These are phyloP conservation scores for Geosiphon pyriformis DNA, from an alignment of 192 early-diverging fungal species.

Conservation along the genomic window DNA sequence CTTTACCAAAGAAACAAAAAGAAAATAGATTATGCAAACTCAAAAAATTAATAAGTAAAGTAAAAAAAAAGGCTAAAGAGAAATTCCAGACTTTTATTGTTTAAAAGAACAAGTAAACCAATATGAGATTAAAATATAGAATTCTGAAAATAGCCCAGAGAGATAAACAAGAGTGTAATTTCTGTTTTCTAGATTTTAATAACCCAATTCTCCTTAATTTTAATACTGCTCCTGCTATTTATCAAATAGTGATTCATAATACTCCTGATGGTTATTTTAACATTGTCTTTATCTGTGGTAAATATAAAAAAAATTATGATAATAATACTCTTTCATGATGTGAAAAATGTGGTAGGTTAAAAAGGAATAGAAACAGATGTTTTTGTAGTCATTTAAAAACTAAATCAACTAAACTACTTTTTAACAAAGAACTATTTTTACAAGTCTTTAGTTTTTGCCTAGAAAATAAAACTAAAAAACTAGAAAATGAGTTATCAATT, in stretches of 20 bases:
- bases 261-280: neutral
- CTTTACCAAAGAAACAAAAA: slow-evolving; percentile 1
- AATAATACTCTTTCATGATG: neutral
- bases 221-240: neutral
- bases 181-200: slow-evolving; percentile 19
- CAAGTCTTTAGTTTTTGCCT: neutral
- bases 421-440: neutral
- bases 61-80: slow-evolving; percentile 4
- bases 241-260: neutral
- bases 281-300: neutral
- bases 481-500: neutral
- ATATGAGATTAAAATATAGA: slow-evolving; percentile 20
- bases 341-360: neutral
- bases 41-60: slow-evolving; percentile 9
- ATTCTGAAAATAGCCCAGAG: slow-evolving; percentile 8
- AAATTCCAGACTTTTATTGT: slow-evolving; percentile 17
- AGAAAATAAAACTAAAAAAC: neutral
- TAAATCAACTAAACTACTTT: neutral
- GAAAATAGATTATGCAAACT: neutral
- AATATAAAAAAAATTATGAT: neutral
- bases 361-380: too few species aligned
- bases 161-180: neutral
- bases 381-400: neutral
- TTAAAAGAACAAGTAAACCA: slow-evolving; percentile 15
- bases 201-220: neutral